Conservation (phyloP, 768 basidiomycete species). For the Lactarius hatsudake region DNA sequence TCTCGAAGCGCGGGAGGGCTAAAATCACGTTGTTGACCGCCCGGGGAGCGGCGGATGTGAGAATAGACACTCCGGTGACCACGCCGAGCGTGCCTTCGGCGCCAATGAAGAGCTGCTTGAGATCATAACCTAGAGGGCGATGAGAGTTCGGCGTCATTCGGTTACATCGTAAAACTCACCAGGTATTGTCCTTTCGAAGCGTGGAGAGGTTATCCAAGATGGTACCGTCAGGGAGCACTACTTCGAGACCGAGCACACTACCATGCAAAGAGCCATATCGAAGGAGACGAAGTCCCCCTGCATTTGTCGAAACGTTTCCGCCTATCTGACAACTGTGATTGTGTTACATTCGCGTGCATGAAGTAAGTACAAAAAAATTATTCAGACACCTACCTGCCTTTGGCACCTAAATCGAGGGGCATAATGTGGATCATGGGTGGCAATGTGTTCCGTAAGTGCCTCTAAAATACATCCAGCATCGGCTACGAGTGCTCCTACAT, state of each 20-base stretch:
- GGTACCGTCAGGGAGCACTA: conserved; percentile 91
- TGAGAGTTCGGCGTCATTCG: conserved; percentile 32
- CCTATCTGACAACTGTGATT: conserved; percentile 89
- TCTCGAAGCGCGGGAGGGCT: conserved; percentile 81
- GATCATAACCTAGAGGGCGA: conserved; percentile 67
- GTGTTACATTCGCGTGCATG: neutral
- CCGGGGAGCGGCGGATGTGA: conserved; percentile 79
- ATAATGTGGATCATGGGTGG: conserved; percentile 91
- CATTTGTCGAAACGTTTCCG: conserved; percentile 95
- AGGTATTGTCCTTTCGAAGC: conserved; percentile 96
- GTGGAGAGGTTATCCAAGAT: conserved; percentile 87
- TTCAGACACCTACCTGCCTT: conserved; percentile 67
- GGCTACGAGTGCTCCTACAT: conserved; percentile 77
- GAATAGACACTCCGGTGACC: conserved; percentile 91
- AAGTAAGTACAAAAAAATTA: neutral
- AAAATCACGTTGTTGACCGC: conserved; percentile 91
- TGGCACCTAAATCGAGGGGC: conserved; percentile 94
- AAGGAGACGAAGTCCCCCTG: conserved; percentile 91
- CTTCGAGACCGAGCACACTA: conserved; percentile 91
- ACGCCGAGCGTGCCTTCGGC: conserved; percentile 95
- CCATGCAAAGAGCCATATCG: conserved; percentile 96
- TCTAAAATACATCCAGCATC: conserved; percentile 96
- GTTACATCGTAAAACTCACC: conserved; percentile 45
- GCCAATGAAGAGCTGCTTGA: conserved; percentile 98
- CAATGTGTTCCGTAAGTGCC: conserved; percentile 79